Percentiles rank a stretch among this genome's conserved stretches.
These are phyloP conservation scores for Tetracladium marchalianum DNA, from an alignment of 495 filamentous ascomycete genomes.

Conservation along the genomic window DNA sequence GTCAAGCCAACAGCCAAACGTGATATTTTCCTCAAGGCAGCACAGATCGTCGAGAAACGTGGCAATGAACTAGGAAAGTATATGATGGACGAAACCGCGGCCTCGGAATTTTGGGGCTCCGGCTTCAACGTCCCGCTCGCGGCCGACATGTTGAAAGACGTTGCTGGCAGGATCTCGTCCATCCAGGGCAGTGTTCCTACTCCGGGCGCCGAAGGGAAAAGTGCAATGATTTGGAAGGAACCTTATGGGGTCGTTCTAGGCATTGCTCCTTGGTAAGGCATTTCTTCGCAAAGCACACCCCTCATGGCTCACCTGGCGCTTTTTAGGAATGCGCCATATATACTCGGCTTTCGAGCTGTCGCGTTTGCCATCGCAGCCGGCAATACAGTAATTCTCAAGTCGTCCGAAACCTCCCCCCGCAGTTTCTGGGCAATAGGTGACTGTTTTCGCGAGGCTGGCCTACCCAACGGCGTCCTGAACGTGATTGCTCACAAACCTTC, in stretches of 20 bases:
- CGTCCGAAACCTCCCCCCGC: conserved; percentile 65
- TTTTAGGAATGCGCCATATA: conserved; percentile 67
- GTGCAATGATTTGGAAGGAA: conserved; percentile 64
- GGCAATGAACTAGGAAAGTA: conserved; percentile 52
- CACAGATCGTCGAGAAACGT: conserved; percentile 54
- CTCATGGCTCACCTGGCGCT: no score
- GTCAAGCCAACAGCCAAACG: conserved; percentile 51
- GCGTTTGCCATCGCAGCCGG: conserved; percentile 73
- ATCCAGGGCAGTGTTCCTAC: conserved; percentile 55
- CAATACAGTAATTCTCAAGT: conserved; percentile 69
- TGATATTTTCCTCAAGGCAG: conserved; percentile 61
- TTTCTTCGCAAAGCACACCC: conserved; percentile 22
- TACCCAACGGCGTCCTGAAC: conserved; percentile 51
- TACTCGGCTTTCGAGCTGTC: conserved; percentile 58
- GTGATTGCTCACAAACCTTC: conserved; percentile 40
- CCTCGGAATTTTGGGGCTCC: conserved; percentile 37
- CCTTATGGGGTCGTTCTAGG: conserved; percentile 73
- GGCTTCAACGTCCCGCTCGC: conserved; percentile 53
- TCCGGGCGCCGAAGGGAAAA: conserved; percentile 37
- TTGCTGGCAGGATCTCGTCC: conserved; percentile 53
- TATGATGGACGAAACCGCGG: conserved; percentile 62
- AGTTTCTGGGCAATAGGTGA: conserved; percentile 64
- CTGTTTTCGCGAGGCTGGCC: conserved; percentile 64
- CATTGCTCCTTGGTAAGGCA: conserved; percentile 71
- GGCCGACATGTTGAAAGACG: conserved; percentile 55